Evolutionary conservation across 2,329 filamentous ascomycete species (phyloP), one percentile per base, ranked within the genome.

Genomic region (Cryphonectria radicalis): DNA sequence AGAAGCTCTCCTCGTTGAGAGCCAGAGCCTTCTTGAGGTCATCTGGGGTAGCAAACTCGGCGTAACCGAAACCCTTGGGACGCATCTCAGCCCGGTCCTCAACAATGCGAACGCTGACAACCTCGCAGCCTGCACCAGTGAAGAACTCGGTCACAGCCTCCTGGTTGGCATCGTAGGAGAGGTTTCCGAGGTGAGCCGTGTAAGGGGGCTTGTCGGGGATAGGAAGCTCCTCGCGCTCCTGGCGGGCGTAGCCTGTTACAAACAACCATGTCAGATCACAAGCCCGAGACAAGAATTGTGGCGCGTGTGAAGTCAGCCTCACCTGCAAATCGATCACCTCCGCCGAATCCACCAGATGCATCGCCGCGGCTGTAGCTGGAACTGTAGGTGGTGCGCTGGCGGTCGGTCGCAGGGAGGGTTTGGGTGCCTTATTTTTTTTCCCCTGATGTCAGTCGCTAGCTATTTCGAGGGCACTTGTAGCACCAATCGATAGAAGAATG

Each of bases 1-100:
- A 92, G 81, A 98, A 95, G 72, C 89, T 90, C 73, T 90, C 87
- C 77, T 94, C 93, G 78, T 95, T 95, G 74, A 96, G 88, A 72
- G 90, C 89, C 74, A 99, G 88, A 70, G 96, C 96, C 83, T 94
- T 92, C 86, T 97, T 97, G 78, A 99, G 86, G 72, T 95, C 95
- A 66, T 98, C 95, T 62, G 96, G 84, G 67, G 90, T 91, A 75
- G 87, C 90, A 78, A 99, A 99, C 82, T 99, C 96, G 75, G 97
- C 95, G 81, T 99, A 99, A 73, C 95, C 96, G 78, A 99, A 99
- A 65, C 96, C 96, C 86, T 99, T 99, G 75, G 96, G 96, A 79
- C 95, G 94, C 82, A 92, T 90, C 80, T 96, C 92, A 81, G 97
- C 88, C 80, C 95, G 96, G 83, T 99, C 97, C 85, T 98, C 95